Evolutionary conservation across 371 early-diverging fungal genomes (phyloP).

Genomic region (Mortierella sp.): DNA sequence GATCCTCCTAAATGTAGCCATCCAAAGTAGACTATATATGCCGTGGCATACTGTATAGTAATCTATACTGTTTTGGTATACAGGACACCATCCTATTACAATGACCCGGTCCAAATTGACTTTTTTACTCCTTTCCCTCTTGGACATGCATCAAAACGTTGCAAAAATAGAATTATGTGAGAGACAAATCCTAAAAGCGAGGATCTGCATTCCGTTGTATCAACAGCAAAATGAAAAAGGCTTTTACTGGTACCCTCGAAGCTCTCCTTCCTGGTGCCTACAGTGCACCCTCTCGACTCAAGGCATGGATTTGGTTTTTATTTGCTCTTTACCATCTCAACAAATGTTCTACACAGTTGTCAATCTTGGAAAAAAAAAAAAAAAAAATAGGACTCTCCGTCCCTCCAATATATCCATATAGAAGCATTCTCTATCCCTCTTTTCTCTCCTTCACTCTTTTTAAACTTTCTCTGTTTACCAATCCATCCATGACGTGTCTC

Average conservation of each 20-base stretch:
- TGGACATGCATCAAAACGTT: slow-evolving; percentile 8
- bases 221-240: not conserved
- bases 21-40: not conserved
- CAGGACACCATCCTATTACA: not conserved
- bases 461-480: not conserved
- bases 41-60: not conserved
- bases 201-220: not conserved
- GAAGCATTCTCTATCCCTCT: not conserved
- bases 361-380: not conserved
- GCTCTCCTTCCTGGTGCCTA: slow-evolving; percentile 11
- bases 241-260: slow-evolving; percentile 2
- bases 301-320: not conserved
- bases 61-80: not conserved
- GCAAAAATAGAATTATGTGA: slow-evolving; percentile 16
- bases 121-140: not conserved
- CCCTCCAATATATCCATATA: not conserved
- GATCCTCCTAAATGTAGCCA: slow-evolving; percentile 2
- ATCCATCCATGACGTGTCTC: not conserved
- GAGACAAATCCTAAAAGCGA: not conserved
- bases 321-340: not conserved
- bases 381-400: not conserved
- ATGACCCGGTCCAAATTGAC: slow-evolving; percentile 18
- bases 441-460: not conserved
- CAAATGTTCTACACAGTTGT: not conserved
- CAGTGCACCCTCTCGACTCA: slow-evolving; percentile 2